Percentiles rank a stretch among this genome's conserved stretches.
These are phyloP conservation scores for Fusarium kyushuense DNA, from an alignment of 2,329 filamentous ascomycete genomes.

Conservation along the genomic window DNA sequence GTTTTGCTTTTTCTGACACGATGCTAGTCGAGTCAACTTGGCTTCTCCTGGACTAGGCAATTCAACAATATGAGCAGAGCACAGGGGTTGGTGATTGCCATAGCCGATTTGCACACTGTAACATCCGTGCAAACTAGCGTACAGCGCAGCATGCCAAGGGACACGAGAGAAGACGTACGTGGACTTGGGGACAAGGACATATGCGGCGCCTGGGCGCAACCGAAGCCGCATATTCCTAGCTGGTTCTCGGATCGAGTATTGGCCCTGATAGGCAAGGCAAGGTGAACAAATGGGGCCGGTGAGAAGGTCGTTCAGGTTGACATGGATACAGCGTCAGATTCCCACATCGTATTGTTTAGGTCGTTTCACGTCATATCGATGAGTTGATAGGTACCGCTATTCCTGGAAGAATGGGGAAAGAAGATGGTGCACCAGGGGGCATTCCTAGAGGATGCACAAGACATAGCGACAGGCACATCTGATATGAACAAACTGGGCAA, in stretches of 20 bases:
- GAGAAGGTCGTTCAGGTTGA: slow-evolving; percentile 5
- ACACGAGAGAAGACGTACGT: neutral
- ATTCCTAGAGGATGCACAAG: slow-evolving; percentile 12
- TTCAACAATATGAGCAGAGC: no score
- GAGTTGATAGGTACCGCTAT: neutral
- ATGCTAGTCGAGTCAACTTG: no score
- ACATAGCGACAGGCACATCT: slow-evolving; percentile 14
- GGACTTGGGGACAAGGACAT: neutral
- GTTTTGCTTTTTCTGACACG: no score
- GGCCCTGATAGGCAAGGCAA: neutral
- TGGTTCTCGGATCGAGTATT: neutral
- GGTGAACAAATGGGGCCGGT: neutral
- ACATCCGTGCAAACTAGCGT: neutral
- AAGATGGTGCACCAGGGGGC: slow-evolving; percentile 8
- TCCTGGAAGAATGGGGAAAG: neutral
- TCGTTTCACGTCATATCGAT: neutral
- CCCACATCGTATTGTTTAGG: neutral
- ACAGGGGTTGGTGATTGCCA: no score
- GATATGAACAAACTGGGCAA: neutral
- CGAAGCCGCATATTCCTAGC: neutral
- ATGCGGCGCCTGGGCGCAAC: neutral
- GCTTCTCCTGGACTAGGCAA: no score
- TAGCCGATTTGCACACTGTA: neutral
- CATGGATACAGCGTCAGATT: neutral
- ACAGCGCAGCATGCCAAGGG: neutral